Conservation (phyloP, 1,139 yeast genomes). For the Sporopachydermia cereana region DNA sequence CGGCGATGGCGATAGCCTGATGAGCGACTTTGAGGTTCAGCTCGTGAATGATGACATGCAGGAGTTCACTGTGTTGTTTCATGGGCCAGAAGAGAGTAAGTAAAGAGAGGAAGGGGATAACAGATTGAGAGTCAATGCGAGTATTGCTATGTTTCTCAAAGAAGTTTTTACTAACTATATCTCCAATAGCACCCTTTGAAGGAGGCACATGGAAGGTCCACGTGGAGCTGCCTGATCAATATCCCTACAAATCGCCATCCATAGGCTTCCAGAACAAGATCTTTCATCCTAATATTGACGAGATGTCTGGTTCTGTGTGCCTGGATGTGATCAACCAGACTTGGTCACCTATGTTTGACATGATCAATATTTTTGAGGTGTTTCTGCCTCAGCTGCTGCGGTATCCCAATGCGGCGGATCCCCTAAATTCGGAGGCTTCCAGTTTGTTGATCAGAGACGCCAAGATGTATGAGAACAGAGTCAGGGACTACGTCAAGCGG, state of each 20-base stretch:
- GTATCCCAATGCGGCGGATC: slow-evolving; percentile 92
- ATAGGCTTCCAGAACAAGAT: slow-evolving; percentile 89
- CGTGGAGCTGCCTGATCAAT: slow-evolving; percentile 91
- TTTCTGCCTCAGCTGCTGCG: slow-evolving; percentile 85
- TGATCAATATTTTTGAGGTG: slow-evolving; percentile 82
- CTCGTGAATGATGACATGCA: slow-evolving; percentile 82
- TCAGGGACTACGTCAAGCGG: slow-evolving; percentile 58
- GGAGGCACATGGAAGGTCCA: slow-evolving; percentile 88
- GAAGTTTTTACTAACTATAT: background rate
- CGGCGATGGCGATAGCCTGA: slow-evolving; percentile 35
- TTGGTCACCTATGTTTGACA: slow-evolving; percentile 97
- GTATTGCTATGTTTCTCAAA: too few species aligned
- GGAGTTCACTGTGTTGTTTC: slow-evolving; percentile 76
- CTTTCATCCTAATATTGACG: slow-evolving; percentile 90
- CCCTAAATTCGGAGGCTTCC: slow-evolving; percentile 87
- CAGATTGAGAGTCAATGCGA: background rate
- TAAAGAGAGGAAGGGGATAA: slow-evolving; percentile 7
- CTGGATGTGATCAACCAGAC: slow-evolving; percentile 94
- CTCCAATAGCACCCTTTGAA: slow-evolving; percentile 57
- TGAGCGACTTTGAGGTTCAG: slow-evolving; percentile 89
- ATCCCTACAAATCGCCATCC: slow-evolving; percentile 92
- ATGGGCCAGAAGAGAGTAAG: slow-evolving; percentile 72
- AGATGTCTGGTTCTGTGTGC: slow-evolving; percentile 86
- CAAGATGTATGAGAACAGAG: slow-evolving; percentile 53
- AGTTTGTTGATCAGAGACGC: slow-evolving; percentile 66